phyloP scores from a whole-genome alignment of 805 yeast genomes.

The Lachancea waltii region DNA sequence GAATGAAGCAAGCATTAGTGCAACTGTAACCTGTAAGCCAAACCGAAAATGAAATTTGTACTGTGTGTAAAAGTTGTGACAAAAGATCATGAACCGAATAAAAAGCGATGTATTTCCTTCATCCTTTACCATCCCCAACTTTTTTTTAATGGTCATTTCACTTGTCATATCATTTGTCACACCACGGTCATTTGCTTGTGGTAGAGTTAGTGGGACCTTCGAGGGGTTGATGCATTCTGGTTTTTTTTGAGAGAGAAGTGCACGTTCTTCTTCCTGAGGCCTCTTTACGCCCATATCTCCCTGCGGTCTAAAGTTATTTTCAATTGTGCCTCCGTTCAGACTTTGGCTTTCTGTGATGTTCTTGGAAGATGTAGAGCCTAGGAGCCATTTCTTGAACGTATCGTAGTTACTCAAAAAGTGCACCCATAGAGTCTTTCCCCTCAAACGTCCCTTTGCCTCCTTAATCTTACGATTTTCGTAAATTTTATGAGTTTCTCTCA shows the following conservation, averaged over 20 bases:
- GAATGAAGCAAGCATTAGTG: constrained; percentile 42
- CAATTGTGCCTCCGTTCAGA: constrained; percentile 28
- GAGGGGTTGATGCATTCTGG: constrained; percentile 2
- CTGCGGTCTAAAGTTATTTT: constrained; percentile 5
- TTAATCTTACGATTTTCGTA: constrained; percentile 27
- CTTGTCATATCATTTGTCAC: too few species aligned
- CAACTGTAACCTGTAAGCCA: constrained; percentile 41
- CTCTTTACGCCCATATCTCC: constrained; percentile 19
- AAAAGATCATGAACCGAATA: background rate
- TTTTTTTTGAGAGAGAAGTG: constrained; percentile 22
- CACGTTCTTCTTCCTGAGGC: constrained; percentile 26
- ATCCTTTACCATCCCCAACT: too few species aligned
- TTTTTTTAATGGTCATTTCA: too few species aligned
- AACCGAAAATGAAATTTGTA: constrained; percentile 37
- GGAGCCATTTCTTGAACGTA: constrained; percentile 35
- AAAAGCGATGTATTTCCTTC: too few species aligned
- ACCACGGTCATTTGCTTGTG: too few species aligned
- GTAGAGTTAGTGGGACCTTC: background rate
- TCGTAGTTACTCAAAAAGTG: constrained; percentile 33
- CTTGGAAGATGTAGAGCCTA: constrained; percentile 14
- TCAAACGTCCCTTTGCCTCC: constrained; percentile 33
- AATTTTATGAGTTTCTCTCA: constrained; percentile 30
- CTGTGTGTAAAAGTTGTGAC: constrained; percentile 17
- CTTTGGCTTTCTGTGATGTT: constrained; percentile 33
- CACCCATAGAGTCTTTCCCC: constrained; percentile 40